These are phyloP conservation scores for Spathaspora boniae DNA, from an alignment of 805 yeast species.

Conservation along the genomic window DNA sequence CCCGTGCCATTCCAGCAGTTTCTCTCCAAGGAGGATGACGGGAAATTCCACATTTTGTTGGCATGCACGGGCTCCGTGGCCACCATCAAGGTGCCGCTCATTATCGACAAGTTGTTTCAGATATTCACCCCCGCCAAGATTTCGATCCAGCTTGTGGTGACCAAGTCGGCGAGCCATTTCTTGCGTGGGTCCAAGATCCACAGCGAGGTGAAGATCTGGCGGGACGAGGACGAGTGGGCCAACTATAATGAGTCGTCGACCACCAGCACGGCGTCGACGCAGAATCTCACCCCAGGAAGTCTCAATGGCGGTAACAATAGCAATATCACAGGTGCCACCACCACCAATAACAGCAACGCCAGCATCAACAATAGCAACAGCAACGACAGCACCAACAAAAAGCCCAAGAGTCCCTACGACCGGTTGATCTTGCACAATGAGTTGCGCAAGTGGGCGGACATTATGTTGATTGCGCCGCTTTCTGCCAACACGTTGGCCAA, in stretches of 20 bases:
- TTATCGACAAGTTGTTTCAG: conserved; percentile 81
- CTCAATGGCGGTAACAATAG: conserved; percentile 4
- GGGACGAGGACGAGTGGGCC: conserved; percentile 92
- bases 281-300: too few relatives aligned
- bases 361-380: background rate
- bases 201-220: conserved; percentile 80
- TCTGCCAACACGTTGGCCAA: conserved; percentile 46
- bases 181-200: conserved; percentile 56
- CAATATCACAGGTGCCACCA: too few relatives aligned
- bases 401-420: conserved; percentile 30
- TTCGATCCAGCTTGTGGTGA: conserved; percentile 80
- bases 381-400: conserved; percentile 11
- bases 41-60: conserved; percentile 79
- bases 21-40: conserved; percentile 71
- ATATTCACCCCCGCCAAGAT: conserved; percentile 67
- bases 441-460: conserved; percentile 46
- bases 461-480: conserved; percentile 43
- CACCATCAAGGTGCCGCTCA: conserved; percentile 86
- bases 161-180: conserved; percentile 76
- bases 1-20: conserved; percentile 74
- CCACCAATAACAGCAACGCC: background rate
- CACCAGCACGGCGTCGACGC: conserved; percentile 18
- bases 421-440: conserved; percentile 42
- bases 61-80: conserved; percentile 98
- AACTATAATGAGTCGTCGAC: conserved; percentile 28